Percentiles rank a stretch among this genome's conserved stretches.
Conservation (phyloP, 2,329 filamentous ascomycete species). For the Juglanconis oblonga region DNA sequence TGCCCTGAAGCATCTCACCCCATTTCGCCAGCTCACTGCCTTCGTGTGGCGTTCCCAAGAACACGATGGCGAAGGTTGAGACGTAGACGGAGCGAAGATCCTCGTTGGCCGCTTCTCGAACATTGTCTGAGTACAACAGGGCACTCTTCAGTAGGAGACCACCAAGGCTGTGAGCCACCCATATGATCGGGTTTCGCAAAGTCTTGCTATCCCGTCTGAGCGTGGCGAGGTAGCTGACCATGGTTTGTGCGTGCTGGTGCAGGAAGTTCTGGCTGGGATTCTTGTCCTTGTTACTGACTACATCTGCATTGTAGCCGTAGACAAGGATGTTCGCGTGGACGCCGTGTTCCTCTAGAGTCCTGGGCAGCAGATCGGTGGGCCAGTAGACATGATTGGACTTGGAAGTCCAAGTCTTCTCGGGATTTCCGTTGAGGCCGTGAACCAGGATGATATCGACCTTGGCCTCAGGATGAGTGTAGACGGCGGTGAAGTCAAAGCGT, state of each 20-base stretch:
- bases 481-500: conserved; percentile 57
- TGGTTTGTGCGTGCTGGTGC: conserved; percentile 67
- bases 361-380: conserved; percentile 65
- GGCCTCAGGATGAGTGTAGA: conserved; percentile 58
- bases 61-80: conserved; percentile 73
- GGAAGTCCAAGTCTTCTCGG: conserved; percentile 60
- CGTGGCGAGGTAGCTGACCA: conserved; percentile 60
- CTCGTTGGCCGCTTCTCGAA: conserved; percentile 57
- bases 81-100: conserved; percentile 67
- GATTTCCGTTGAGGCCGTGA: conserved; percentile 67
- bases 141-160: conserved; percentile 71
- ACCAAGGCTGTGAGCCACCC: conserved; percentile 71
- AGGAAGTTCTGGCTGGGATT: conserved; percentile 65
- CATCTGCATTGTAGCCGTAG: conserved; percentile 73
- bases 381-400: conserved; percentile 58
- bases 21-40: conserved; percentile 68
- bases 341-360: conserved; percentile 45
- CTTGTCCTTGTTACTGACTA: conserved; percentile 48
- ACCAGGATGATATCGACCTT: conserved; percentile 66
- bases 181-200: conserved; percentile 66
- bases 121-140: conserved; percentile 63
- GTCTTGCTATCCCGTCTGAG: conserved; percentile 60
- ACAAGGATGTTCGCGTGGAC: conserved; percentile 63
- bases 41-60: conserved; percentile 73
- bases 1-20: conserved; percentile 64